These are phyloP conservation scores for Mycena floridula DNA, from an alignment of 768 basidiomycete species.

Conservation along the genomic window DNA sequence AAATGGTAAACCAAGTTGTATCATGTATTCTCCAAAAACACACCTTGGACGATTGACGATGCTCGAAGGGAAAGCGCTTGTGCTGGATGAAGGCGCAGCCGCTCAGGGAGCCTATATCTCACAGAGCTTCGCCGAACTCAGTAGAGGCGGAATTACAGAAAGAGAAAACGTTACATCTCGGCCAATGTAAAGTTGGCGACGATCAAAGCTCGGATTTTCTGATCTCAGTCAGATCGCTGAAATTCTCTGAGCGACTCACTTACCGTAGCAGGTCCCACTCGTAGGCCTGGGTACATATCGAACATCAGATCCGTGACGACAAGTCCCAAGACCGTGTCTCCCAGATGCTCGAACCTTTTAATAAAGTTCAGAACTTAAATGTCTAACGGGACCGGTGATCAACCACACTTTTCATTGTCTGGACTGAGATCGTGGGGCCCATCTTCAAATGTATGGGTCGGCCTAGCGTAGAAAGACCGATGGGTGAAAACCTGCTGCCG, in stretches of 20 bases:
- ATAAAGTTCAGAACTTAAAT: constrained; percentile 3
- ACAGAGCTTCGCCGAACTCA: constrained; percentile 38
- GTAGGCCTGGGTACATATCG: constrained; percentile 60
- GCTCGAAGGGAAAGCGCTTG: constrained; percentile 67
- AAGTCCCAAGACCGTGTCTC: constrained; percentile 67
- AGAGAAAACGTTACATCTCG: constrained; percentile 52
- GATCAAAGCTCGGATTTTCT: constrained; percentile 77
- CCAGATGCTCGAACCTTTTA: constrained; percentile 71
- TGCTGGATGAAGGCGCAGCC: constrained; percentile 60
- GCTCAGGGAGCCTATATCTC: constrained; percentile 57
- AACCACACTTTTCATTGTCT: constrained; percentile 76
- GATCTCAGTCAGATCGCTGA: constrained; percentile 3
- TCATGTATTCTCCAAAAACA: constrained; percentile 10
- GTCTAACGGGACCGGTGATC: constrained; percentile 1
- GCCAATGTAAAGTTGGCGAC: constrained; percentile 74
- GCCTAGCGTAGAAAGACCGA: constrained; percentile 62
- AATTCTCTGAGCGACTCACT: constrained; percentile 15
- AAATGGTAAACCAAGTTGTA: constrained; percentile 25
- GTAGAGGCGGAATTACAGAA: constrained; percentile 45
- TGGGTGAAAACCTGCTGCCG: constrained; percentile 66
- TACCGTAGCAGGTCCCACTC: constrained; percentile 76
- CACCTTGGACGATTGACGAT: constrained; percentile 70
- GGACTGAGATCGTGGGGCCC: constrained; percentile 64
- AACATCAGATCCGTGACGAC: constrained; percentile 60
- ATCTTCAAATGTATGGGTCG: constrained; percentile 75